Conservation (phyloP, 805 yeast genomes). For the Hanseniaspora hatyaiensis region DNA sequence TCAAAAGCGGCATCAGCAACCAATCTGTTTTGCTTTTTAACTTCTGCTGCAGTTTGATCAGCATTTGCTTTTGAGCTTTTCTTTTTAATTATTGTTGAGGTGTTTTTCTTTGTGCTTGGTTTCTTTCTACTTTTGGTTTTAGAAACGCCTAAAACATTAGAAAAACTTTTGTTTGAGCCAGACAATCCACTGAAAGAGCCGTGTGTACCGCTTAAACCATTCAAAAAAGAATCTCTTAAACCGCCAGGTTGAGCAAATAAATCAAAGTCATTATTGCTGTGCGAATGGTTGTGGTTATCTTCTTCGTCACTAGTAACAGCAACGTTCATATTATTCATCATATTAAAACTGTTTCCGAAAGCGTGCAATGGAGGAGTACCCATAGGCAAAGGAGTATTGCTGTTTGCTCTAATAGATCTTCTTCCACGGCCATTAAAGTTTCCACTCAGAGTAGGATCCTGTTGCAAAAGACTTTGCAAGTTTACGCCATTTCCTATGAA, state of each 20-base stretch:
- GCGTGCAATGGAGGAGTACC: constrained; percentile 16
- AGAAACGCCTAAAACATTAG: neutral
- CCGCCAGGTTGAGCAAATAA: constrained; percentile 4
- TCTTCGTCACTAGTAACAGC: constrained; percentile 16
- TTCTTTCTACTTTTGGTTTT: neutral
- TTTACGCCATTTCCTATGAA: constrained; percentile 13
- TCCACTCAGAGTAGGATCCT: constrained; percentile 7
- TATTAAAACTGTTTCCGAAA: constrained; percentile 13
- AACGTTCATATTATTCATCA: constrained; percentile 15
- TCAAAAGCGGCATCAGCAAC: constrained; percentile 16
- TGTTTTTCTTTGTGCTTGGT: neutral
- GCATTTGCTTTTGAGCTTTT: neutral
- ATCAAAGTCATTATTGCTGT: constrained; percentile 9
- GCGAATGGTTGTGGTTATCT: neutral
- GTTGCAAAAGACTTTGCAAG: constrained; percentile 12
- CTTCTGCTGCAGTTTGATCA: neutral
- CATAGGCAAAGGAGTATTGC: constrained; percentile 14
- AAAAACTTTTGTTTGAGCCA: neutral
- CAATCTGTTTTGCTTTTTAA: constrained; percentile 3
- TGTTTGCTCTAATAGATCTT: constrained; percentile 16
- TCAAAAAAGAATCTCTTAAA: neutral
- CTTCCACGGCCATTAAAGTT: constrained; percentile 1
- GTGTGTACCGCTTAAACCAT: neutral
- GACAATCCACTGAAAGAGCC: neutral
- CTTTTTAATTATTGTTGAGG: neutral